phyloP scores from a whole-genome alignment of 495 filamentous ascomycete species.

The Penicillium bialowiezense region DNA sequence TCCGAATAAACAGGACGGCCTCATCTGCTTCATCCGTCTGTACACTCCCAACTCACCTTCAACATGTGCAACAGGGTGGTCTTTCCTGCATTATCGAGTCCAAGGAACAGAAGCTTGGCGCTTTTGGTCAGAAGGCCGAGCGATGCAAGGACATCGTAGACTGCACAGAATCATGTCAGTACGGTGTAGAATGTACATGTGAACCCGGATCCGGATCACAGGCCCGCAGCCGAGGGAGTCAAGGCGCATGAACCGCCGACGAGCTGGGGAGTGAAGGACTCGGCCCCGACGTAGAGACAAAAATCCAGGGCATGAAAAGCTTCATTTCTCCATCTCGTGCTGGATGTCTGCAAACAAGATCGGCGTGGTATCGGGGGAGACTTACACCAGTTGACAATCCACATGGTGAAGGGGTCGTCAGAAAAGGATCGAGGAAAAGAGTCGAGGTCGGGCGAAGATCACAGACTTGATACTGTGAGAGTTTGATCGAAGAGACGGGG shows the following conservation, averaged over 20 bases:
- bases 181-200: background rate
- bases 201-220: conserved; percentile 9
- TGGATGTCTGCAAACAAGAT: background rate
- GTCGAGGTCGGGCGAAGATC: conserved; percentile 7
- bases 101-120: conserved; percentile 88
- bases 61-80: conserved; percentile 91
- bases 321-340: no score
- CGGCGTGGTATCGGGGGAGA: conserved; percentile 19
- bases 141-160: conserved; percentile 87
- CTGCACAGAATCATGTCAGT: conserved; percentile 44
- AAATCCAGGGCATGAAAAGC: no score
- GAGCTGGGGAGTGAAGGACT: background rate
- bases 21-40: background rate
- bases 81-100: conserved; percentile 97
- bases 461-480: conserved; percentile 8
- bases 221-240: conserved; percentile 15
- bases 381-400: conserved; percentile 96
- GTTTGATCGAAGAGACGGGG: conserved; percentile 10
- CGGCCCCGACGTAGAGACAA: no score
- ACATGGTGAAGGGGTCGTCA: conserved; percentile 60
- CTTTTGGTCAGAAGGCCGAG: conserved; percentile 96
- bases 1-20: background rate
- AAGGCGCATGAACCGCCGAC: background rate
- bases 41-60: conserved; percentile 62
- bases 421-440: conserved; percentile 3